These are phyloP conservation scores for Neonectria neomacrospora DNA, from an alignment of 2,329 filamentous ascomycete species.

Conservation along the genomic window DNA sequence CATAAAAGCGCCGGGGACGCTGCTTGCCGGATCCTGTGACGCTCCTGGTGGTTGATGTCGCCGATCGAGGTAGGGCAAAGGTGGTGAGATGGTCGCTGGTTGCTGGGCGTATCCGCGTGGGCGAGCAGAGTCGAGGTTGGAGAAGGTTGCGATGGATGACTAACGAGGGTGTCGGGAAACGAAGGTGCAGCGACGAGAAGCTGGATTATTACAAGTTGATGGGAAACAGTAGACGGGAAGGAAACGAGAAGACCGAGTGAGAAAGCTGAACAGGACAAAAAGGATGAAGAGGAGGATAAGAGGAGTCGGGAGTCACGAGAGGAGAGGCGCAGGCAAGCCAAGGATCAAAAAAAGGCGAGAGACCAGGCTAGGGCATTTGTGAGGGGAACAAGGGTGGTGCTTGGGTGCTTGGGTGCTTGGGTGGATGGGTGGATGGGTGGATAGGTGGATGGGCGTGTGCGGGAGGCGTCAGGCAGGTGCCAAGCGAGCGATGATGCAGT, in stretches of 20 bases:
- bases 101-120: slow-evolving; percentile 4
- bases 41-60: not conserved
- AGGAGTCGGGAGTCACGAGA: slow-evolving; percentile 33
- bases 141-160: slow-evolving; percentile 9
- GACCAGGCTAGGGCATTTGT: slow-evolving; percentile 26
- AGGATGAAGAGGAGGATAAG: slow-evolving; percentile 16
- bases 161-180: slow-evolving; percentile 19
- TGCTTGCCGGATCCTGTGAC: slow-evolving; percentile 3
- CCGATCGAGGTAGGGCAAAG: slow-evolving; percentile 3
- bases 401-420: not conserved
- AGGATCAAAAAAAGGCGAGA: slow-evolving; percentile 25
- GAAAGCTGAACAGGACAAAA: not conserved
- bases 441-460: slow-evolving; percentile 6
- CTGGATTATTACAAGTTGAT: slow-evolving; percentile 11
- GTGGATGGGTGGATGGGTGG: too few relatives aligned
- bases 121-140: slow-evolving; percentile 17
- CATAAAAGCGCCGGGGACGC: slow-evolving; percentile 6
- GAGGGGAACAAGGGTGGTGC: slow-evolving; percentile 27
- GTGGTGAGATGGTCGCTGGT: not conserved
- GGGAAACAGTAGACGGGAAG: slow-evolving; percentile 7
- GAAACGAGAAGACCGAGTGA: slow-evolving; percentile 11
- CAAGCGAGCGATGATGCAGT: not conserved
- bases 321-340: slow-evolving; percentile 21
- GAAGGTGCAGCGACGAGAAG: slow-evolving; percentile 16
- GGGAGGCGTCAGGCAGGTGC: not conserved